Base-by-base conservation (phyloP, 2,329 filamentous ascomycete genomes). In the Clarireedia paspali region DNA sequence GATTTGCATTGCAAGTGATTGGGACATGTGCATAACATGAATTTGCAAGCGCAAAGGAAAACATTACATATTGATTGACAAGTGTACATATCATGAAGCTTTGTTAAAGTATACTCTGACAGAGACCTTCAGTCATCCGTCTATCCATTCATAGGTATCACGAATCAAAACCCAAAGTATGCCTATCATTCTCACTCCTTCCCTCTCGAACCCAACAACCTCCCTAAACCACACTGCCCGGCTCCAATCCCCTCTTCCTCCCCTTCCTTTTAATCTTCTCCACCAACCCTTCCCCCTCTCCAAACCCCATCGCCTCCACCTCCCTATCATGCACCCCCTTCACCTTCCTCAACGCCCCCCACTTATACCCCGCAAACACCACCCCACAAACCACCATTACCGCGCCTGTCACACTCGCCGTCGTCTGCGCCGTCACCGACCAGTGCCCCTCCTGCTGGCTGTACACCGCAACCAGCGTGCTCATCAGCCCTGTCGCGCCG, bases 361-460 rank as follows among this genome's bases (percentile, higher is more conserved):
- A 65, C 57, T 67, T 64, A 60, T 66, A 67, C 30, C 67, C 40
- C 24, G 30, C 60, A 59, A 66, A 68, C 38, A 66, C 40, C 0
- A 48, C 50, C 1, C 63, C 65, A 6, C 58, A 63, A 44, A 64
- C 51, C 10, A 57, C 58, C 56, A 64, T 60, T 26, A 53, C 34
- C 1, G 51, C 47, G 0, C 64, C 64, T 2, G 59, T 64, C 5
- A 64, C 65, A 58, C 53, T 51, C 7, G 55, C 65, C 15, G 66
- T 68, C 4, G 67, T 58, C 40, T 50, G 57, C 5, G 67, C 67
- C n/a, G 60, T 68, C 1, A 63, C 50, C 23, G 57, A 62, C 64
- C 64, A 67, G 2, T 9, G n/a, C 0, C 62, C 63, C 1, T 56
- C 51, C 30, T 65, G 62, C 36, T 63, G 60, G 6, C 47, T 47